These are phyloP conservation scores for Debaryomyces sp. DNA, from an alignment of 1,139 yeast species.

Conservation along the genomic window DNA sequence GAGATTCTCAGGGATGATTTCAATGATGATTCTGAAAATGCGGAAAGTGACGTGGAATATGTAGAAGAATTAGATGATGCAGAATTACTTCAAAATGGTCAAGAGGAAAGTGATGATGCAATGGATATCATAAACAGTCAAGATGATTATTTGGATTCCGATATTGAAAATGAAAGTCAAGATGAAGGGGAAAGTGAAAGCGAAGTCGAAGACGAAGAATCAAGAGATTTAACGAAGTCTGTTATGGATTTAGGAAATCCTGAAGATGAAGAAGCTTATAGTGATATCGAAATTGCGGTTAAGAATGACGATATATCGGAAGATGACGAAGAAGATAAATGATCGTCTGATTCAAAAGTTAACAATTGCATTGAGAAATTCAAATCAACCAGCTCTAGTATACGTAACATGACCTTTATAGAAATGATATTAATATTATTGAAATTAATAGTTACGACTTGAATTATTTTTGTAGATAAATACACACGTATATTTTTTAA, in stretches of 20 bases:
- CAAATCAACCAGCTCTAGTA: not conserved
- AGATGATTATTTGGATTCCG: constrained; percentile 10
- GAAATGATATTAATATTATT: not conserved
- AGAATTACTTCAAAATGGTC: constrained; percentile 28
- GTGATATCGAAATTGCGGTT: constrained; percentile 11
- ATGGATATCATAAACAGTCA: constrained; percentile 3
- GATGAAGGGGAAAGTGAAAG: constrained; percentile 2
- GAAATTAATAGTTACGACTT: not conserved
- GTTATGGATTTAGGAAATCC: constrained; percentile 8
- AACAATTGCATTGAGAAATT: not conserved
- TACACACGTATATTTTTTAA: not conserved
- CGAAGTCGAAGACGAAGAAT: constrained; percentile 3
- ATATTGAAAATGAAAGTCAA: constrained; percentile 3
- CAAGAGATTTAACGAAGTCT: not conserved
- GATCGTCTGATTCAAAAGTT: not conserved
- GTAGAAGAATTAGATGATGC: constrained; percentile 48
- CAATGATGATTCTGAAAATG: constrained; percentile 28
- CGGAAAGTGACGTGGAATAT: constrained; percentile 41
- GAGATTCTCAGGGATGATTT: constrained; percentile 42
- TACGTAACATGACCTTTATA: not conserved
- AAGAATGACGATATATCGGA: constrained; percentile 2
- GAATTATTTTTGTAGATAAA: not conserved
- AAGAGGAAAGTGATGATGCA: constrained; percentile 20
- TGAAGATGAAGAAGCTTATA: constrained; percentile 12
- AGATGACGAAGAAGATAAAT: constrained; percentile 3